phyloP scores from a whole-genome alignment of 192 early-diverging fungal species.

The Mortierella hygrophila region DNA sequence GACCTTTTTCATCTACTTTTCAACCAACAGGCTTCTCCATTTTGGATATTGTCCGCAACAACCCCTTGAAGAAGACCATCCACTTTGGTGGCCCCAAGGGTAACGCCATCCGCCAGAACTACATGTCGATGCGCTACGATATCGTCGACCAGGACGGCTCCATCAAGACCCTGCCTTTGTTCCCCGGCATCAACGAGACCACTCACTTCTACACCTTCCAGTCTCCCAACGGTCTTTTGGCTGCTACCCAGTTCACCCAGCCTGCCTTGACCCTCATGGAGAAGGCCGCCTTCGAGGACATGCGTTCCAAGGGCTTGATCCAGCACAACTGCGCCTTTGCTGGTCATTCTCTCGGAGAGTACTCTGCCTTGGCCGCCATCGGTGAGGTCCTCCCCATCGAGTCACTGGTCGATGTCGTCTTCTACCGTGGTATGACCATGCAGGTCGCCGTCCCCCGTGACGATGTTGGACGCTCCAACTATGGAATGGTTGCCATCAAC shows the following conservation, averaged over 20 bases:
- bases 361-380: constrained; percentile 90
- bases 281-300: constrained; percentile 91
- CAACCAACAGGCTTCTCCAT: constrained; percentile 76
- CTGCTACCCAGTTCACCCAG: constrained; percentile 97
- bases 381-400: constrained; percentile 90
- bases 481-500: constrained; percentile 96
- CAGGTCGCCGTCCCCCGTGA: constrained; percentile 92
- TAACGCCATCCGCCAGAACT: constrained; percentile 83
- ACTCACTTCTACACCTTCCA: constrained; percentile 86
- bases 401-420: constrained; percentile 89
- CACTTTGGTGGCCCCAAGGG: constrained; percentile 92
- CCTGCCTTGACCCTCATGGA: constrained; percentile 92
- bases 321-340: constrained; percentile 87
- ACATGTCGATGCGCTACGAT: constrained; percentile 94
- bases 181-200: constrained; percentile 84
- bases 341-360: constrained; percentile 97
- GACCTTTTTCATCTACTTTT: constrained; percentile 1
- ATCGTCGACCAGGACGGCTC: constrained; percentile 80
- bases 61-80: constrained; percentile 86
- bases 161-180: constrained; percentile 84
- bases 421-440: constrained; percentile 99
- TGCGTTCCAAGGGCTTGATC: constrained; percentile 89
- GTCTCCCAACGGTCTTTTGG: constrained; percentile 87
- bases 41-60: constrained; percentile 89
- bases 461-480: constrained; percentile 82